Evolutionary conservation across 805 yeast species (phyloP).

Genomic region (Barnettozyma vustinii): DNA sequence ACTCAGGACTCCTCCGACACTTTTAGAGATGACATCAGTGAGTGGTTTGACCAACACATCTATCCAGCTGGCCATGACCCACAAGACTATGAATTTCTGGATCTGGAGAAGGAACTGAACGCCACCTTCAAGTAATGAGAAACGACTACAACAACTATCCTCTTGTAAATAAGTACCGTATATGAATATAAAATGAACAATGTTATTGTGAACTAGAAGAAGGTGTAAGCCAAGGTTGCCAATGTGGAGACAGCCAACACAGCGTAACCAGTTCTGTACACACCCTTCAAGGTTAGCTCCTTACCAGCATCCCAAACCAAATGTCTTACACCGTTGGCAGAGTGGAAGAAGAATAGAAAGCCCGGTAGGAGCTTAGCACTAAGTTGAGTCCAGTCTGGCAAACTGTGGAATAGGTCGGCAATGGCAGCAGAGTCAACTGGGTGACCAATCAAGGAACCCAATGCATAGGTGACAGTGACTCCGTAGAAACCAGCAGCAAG

Average conservation of each 20-base stretch:
- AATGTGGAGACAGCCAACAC: slow-evolving; percentile 61
- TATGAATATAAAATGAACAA: slow-evolving; percentile 2
- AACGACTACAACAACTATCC: background rate
- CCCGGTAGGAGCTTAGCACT: slow-evolving; percentile 66
- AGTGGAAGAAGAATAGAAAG: slow-evolving; percentile 83
- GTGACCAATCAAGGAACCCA: slow-evolving; percentile 57
- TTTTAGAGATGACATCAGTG: slow-evolving; percentile 7
- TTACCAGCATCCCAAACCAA: slow-evolving; percentile 87
- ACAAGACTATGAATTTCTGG: slow-evolving; percentile 2
- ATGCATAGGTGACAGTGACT: slow-evolving; percentile 70
- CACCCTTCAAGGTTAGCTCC: slow-evolving; percentile 78
- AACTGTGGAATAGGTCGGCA: slow-evolving; percentile 37
- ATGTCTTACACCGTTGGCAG: slow-evolving; percentile 87
- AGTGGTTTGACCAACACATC: slow-evolving; percentile 1
- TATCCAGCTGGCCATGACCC: background rate
- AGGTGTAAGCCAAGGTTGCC: slow-evolving; percentile 45
- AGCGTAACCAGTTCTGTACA: slow-evolving; percentile 84
- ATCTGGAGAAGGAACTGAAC: slow-evolving; percentile 2
- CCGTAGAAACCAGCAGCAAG: slow-evolving; percentile 77
- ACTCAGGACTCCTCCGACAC: slow-evolving; percentile 8
- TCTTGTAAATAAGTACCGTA: slow-evolving; percentile 4
- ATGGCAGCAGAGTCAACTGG: slow-evolving; percentile 30
- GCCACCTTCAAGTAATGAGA: slow-evolving; percentile 1
- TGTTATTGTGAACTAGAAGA: slow-evolving; percentile 7
- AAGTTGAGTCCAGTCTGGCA: slow-evolving; percentile 60